Conservation (phyloP, 768 basidiomycete species). For the Serendipita sp. region DNA sequence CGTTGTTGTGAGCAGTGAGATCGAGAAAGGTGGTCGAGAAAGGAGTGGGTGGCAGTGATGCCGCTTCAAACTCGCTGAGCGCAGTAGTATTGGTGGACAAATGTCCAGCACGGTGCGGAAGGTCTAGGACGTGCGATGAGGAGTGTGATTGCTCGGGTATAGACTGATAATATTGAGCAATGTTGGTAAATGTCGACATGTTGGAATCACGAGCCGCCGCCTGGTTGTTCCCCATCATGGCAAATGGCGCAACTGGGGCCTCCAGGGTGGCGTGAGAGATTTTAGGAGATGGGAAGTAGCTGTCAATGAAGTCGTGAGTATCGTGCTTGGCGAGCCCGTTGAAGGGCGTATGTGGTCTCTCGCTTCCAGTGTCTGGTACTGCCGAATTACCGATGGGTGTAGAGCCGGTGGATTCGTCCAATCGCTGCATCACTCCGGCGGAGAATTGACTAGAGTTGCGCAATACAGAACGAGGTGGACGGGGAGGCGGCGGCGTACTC, state of each 20-base stretch:
- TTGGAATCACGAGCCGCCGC: neutral
- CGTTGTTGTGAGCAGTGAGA: neutral
- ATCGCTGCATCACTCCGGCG: neutral
- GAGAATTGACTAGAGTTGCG: neutral
- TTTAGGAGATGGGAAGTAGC: neutral
- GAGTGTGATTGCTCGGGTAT: neutral
- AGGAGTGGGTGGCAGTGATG: neutral
- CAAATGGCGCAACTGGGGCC: neutral
- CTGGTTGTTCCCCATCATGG: neutral
- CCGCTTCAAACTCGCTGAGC: neutral
- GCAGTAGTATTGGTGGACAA: neutral
- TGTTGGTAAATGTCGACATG: neutral
- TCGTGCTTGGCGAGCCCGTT: neutral
- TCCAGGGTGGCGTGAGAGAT: neutral
- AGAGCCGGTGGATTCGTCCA: neutral
- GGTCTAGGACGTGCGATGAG: neutral
- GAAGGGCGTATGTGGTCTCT: neutral
- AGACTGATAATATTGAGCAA: conserved; percentile 3
- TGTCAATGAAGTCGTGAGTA: conserved; percentile 1
- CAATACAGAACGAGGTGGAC: neutral
- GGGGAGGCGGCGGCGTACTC: neutral
- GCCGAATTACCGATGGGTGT: no score
- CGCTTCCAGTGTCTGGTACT: neutral
- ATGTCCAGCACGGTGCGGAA: neutral
- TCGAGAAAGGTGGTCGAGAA: neutral